These are phyloP conservation scores for Cyclostephanos tholiformis DNA, from an alignment of 108 stramenopile genomes.

Conservation along the genomic window DNA sequence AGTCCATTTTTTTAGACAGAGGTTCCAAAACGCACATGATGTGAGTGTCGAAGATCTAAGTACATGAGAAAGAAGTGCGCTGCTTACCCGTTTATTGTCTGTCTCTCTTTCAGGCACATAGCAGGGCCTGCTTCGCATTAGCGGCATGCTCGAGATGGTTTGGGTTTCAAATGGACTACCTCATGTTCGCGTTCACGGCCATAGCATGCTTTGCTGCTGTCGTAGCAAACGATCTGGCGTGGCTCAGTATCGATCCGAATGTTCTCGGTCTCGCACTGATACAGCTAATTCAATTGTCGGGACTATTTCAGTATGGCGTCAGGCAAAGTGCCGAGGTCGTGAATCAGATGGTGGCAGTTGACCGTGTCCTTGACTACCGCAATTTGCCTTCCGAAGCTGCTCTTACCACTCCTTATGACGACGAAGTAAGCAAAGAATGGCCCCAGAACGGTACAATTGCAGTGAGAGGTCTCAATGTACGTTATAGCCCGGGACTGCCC, in stretches of 20 bases:
- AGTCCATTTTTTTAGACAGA: slow-evolving; percentile 55
- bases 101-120: not conserved
- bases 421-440: slow-evolving; percentile 57
- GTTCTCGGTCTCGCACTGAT: slow-evolving; percentile 74
- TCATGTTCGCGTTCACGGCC: slow-evolving; percentile 68
- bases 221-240: slow-evolving; percentile 54
- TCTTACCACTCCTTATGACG: slow-evolving; percentile 57
- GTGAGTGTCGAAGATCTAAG: slow-evolving; percentile 40
- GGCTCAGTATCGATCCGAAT: slow-evolving; percentile 74
- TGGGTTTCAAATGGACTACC: slow-evolving; percentile 87
- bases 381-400: slow-evolving; percentile 74
- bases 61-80: no score
- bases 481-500: slow-evolving; percentile 80
- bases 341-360: slow-evolving; percentile 92
- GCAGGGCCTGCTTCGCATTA: slow-evolving; percentile 83
- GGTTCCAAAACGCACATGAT: slow-evolving; percentile 78
- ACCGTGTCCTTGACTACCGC: slow-evolving; percentile 76
- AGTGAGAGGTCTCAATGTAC: slow-evolving; percentile 59
- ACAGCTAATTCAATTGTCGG: slow-evolving; percentile 68
- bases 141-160: slow-evolving; percentile 87
- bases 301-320: slow-evolving; percentile 79
- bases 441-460: slow-evolving; percentile 74
- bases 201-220: slow-evolving; percentile 81
- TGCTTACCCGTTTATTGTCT: not conserved
- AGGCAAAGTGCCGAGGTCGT: slow-evolving; percentile 88